These are phyloP conservation scores for Pleurotus cornucopiae DNA, from an alignment of 768 basidiomycete genomes.

Conservation along the genomic window DNA sequence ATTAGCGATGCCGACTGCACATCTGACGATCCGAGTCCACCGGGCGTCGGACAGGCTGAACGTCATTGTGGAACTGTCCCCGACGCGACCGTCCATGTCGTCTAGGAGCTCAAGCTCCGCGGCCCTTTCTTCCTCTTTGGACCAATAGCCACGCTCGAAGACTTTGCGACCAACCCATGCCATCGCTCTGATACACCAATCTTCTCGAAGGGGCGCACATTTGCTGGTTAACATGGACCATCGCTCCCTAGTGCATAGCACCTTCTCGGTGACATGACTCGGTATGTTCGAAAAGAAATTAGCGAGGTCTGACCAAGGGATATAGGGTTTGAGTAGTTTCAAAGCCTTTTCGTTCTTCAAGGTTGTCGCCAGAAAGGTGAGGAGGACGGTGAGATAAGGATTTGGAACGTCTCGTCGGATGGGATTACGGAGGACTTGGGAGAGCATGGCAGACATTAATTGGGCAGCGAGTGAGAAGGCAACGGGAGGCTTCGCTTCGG, in stretches of 20 bases:
- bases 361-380: constrained; percentile 86
- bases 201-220: constrained; percentile 77
- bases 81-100: constrained; percentile 73
- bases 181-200: constrained; percentile 95
- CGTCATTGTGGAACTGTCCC: constrained; percentile 67
- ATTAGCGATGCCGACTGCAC: constrained; percentile 61
- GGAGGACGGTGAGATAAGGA: constrained; percentile 79
- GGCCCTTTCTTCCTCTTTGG: constrained; percentile 56
- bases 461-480: constrained; percentile 73
- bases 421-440: constrained; percentile 62
- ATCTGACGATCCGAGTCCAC: constrained; percentile 74
- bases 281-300: constrained; percentile 59
- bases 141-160: constrained; percentile 95
- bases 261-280: constrained; percentile 28
- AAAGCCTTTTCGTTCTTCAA: constrained; percentile 61
- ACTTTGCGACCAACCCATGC: constrained; percentile 92
- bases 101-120: constrained; percentile 80
- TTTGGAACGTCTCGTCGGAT: constrained; percentile 60
- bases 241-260: constrained; percentile 31
- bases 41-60: constrained; percentile 29
- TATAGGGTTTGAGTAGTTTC: constrained; percentile 60
- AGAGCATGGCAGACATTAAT: constrained; percentile 75
- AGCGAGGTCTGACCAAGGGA: constrained; percentile 84
- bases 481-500: constrained; percentile 46
- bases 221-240: constrained; percentile 69